A percentile compares a stretch with the other conserved stretches of the same genome.
phyloP scores from a whole-genome alignment of 2,329 filamentous ascomycete genomes.

The Alternaria conjuncta region DNA sequence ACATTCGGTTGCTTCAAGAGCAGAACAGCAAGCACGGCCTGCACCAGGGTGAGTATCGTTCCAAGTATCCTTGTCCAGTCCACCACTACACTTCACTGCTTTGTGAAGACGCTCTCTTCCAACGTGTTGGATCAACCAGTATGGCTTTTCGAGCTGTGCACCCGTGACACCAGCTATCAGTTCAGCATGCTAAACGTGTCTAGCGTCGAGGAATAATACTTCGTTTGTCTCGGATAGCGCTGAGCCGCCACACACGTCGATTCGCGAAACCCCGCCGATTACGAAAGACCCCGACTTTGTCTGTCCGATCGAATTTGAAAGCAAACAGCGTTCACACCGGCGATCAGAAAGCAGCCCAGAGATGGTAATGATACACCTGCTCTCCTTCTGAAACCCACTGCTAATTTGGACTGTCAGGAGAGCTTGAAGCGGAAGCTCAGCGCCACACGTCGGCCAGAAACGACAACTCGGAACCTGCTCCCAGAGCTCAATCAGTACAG shows the following conservation, averaged over 20 bases:
- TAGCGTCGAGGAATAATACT: conserved; percentile 39
- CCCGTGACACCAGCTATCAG: conserved; percentile 12
- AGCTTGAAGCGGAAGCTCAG: conserved; percentile 49
- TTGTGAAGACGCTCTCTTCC: neutral
- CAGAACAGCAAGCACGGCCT: conserved; percentile 30
- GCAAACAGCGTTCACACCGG: conserved; percentile 33
- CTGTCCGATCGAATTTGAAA: conserved; percentile 32
- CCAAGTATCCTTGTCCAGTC: neutral
- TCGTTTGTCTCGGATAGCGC: conserved; percentile 34
- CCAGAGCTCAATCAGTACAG: conserved; percentile 49
- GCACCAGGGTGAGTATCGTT: conserved; percentile 36
- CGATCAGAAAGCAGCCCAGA: conserved; percentile 34
- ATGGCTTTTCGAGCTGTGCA: conserved; percentile 2
- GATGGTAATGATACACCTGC: conserved; percentile 18
- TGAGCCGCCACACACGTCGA: conserved; percentile 29
- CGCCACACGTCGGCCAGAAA: conserved; percentile 41
- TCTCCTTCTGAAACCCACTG: neutral
- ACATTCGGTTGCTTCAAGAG: conserved; percentile 49
- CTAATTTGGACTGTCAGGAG: conserved; percentile 22
- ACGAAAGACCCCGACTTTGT: conserved; percentile 27
- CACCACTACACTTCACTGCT: conserved; percentile 4
- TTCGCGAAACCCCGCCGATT: conserved; percentile 23
- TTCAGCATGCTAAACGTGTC: conserved; percentile 21
- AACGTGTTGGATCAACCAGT: neutral
- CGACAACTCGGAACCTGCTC: conserved; percentile 41